Percentiles rank a stretch among this genome's conserved stretches.
phyloP scores from a whole-genome alignment of 2,329 filamentous ascomycete genomes.

The Fusarium penzigii region DNA sequence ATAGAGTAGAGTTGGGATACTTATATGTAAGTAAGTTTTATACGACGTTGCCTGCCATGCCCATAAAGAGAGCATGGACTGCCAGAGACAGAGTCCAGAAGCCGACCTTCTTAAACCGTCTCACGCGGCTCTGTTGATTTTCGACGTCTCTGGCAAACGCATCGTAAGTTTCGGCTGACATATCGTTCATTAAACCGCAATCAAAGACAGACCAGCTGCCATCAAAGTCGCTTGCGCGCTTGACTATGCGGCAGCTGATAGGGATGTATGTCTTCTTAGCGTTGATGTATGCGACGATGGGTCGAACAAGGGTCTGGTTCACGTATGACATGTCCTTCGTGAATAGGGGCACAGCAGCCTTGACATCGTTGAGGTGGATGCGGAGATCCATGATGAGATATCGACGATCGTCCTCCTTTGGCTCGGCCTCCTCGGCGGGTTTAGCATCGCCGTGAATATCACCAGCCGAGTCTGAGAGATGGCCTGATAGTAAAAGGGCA shows the following conservation, averaged over 20 bases:
- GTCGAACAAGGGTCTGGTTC: slow-evolving; percentile 91
- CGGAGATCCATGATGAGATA: slow-evolving; percentile 92
- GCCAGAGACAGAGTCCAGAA: slow-evolving; percentile 94
- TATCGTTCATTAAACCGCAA: slow-evolving; percentile 89
- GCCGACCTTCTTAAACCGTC: slow-evolving; percentile 91
- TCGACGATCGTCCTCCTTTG: slow-evolving; percentile 62
- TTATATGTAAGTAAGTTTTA: slow-evolving; percentile 27
- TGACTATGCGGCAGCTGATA: slow-evolving; percentile 91
- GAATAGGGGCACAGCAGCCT: slow-evolving; percentile 90
- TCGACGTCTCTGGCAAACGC: slow-evolving; percentile 91
- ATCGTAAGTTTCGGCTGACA: slow-evolving; percentile 90
- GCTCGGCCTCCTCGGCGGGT: slow-evolving; percentile 5
- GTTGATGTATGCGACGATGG: slow-evolving; percentile 98
- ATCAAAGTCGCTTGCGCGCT: slow-evolving; percentile 85
- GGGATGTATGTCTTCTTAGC: slow-evolving; percentile 93
- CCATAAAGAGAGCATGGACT: slow-evolving; percentile 91
- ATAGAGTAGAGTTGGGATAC: slow-evolving; percentile 13
- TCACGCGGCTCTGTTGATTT: slow-evolving; percentile 81
- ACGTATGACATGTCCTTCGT: slow-evolving; percentile 90
- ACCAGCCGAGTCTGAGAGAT: slow-evolving; percentile 33
- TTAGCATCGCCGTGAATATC: slow-evolving; percentile 9
- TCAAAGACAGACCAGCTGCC: slow-evolving; percentile 95
- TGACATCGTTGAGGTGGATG: slow-evolving; percentile 94
- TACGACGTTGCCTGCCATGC: slow-evolving; percentile 81
- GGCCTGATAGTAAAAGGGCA: slow-evolving; percentile 33